Percentiles rank a stretch among this genome's conserved stretches.
Conservation (phyloP, 2,329 filamentous ascomycete species). For the Sporothrix mexicana region DNA sequence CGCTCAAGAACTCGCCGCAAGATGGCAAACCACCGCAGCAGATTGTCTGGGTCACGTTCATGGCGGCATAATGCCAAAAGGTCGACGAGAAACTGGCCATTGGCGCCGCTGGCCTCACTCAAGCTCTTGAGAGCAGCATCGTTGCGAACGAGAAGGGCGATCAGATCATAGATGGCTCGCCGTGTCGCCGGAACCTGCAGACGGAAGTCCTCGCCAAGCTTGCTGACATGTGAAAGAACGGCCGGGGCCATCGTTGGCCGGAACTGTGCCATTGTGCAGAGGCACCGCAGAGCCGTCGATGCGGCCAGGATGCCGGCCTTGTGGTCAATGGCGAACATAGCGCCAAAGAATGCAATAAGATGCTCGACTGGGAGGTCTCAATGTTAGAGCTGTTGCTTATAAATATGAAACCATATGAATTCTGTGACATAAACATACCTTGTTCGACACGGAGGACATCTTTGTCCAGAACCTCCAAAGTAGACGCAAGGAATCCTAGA, state of each 20-base stretch:
- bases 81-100: constrained; percentile 55
- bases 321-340: constrained; percentile 65
- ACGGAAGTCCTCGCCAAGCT: constrained; percentile 63
- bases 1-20: constrained; percentile 53
- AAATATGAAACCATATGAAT: background rate
- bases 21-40: constrained; percentile 63
- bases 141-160: constrained; percentile 53
- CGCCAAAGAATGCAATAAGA: constrained; percentile 59
- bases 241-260: constrained; percentile 54
- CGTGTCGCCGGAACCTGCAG: constrained; percentile 59
- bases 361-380: constrained; percentile 39
- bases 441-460: constrained; percentile 58
- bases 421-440: constrained; percentile 43
- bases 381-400: background rate
- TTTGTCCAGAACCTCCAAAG: constrained; percentile 55
- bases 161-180: constrained; percentile 58
- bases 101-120: constrained; percentile 51
- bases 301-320: constrained; percentile 64
- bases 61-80: constrained; percentile 59
- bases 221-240: constrained; percentile 57
- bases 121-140: constrained; percentile 43
- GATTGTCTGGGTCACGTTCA: constrained; percentile 63
- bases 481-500: constrained; percentile 62
- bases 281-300: constrained; percentile 57
- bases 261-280: constrained; percentile 58